Evolutionary conservation across 805 yeast genomes (phyloP).

Genomic region (Suhomyces sp.): DNA sequence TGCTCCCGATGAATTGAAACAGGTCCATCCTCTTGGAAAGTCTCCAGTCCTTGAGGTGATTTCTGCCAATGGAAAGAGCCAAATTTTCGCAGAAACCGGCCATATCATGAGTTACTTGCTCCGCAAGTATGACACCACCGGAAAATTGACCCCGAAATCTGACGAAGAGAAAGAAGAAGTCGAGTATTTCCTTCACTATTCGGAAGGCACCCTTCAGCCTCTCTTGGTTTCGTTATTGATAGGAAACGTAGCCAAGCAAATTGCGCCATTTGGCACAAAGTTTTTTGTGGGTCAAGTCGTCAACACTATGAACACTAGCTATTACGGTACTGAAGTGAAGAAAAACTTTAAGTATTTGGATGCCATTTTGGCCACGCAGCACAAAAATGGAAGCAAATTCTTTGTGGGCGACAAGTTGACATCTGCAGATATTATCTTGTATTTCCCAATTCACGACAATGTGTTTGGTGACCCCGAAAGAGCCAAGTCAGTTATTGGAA

Average conservation of each 20-base stretch:
- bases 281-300: slow-evolving; percentile 21
- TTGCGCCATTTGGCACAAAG: slow-evolving; percentile 27
- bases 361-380: slow-evolving; percentile 22
- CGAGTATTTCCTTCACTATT: slow-evolving; percentile 24
- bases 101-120: slow-evolving; percentile 53
- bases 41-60: slow-evolving; percentile 32
- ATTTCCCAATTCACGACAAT: slow-evolving; percentile 30
- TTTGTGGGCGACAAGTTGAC: slow-evolving; percentile 38
- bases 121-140: slow-evolving; percentile 43
- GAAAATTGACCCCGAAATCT: slow-evolving; percentile 25
- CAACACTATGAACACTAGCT: slow-evolving; percentile 22
- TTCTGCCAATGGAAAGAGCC: slow-evolving; percentile 15
- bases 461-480: slow-evolving; percentile 10
- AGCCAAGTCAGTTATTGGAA: not conserved
- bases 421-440: slow-evolving; percentile 38
- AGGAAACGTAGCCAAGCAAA: slow-evolving; percentile 20
- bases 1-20: slow-evolving; percentile 33
- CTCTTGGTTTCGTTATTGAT: slow-evolving; percentile 23
- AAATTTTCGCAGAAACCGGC: slow-evolving; percentile 53
- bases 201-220: slow-evolving; percentile 25
- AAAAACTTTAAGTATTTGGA: slow-evolving; percentile 31
- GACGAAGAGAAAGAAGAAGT: slow-evolving; percentile 38
- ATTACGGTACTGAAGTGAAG: slow-evolving; percentile 23
- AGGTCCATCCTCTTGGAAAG: slow-evolving; percentile 37
- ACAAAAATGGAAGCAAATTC: slow-evolving; percentile 12